A percentile compares a stretch with the other conserved stretches of the same genome.
These are phyloP conservation scores for Talaromyces sp. DNA, from an alignment of 2,329 filamentous ascomycete genomes.

Conservation along the genomic window DNA sequence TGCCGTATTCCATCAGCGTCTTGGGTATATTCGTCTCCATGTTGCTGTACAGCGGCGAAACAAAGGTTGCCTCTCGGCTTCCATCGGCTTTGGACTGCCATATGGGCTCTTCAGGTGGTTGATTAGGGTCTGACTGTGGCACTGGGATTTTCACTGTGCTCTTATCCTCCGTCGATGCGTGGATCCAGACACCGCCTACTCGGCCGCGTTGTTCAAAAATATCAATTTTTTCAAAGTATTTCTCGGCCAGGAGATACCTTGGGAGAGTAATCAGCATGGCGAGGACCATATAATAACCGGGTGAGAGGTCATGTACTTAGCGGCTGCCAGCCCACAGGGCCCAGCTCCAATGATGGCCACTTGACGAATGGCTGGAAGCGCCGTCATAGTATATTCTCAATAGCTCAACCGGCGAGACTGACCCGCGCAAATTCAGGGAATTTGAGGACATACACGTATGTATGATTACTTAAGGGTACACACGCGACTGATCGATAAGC, in stretches of 20 bases:
- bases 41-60: conserved; percentile 77
- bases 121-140: conserved; percentile 62
- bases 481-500: background rate
- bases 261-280: background rate
- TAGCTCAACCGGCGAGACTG: background rate
- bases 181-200: conserved; percentile 83
- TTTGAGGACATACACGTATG: background rate
- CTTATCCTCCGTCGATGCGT: conserved; percentile 52
- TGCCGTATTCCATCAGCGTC: conserved; percentile 73
- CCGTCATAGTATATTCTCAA: background rate
- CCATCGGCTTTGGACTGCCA: conserved; percentile 33
- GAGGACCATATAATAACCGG: background rate
- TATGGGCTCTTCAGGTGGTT: conserved; percentile 60
- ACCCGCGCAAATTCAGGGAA: background rate
- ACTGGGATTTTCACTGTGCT: conserved; percentile 44
- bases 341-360: conserved; percentile 82
- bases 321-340: conserved; percentile 70
- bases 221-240: conserved; percentile 63
- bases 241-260: conserved; percentile 69
- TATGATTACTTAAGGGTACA: background rate
- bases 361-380: conserved; percentile 18
- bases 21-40: conserved; percentile 86
- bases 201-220: conserved; percentile 76
- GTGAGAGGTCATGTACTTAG: conserved; percentile 51
- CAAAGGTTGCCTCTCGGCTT: conserved; percentile 55